Evolutionary conservation across 495 filamentous ascomycete species (phyloP).

Genomic region (Aspergillus coremiiformis): DNA sequence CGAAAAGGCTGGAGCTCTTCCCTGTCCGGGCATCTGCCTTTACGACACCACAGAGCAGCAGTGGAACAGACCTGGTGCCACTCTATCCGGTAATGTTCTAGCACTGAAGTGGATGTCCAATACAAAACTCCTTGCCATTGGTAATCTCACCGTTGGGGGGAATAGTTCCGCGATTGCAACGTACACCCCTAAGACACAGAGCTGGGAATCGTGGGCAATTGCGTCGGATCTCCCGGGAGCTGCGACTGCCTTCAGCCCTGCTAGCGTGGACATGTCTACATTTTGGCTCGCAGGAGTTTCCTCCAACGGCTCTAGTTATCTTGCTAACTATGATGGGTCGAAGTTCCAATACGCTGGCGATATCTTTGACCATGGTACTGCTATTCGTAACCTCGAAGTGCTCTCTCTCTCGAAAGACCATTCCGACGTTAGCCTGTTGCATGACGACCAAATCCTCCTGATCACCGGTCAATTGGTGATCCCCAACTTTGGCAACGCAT

Average conservation of each 20-base stretch:
- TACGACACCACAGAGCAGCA: slow-evolving; percentile 58
- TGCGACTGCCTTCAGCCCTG: slow-evolving; percentile 68
- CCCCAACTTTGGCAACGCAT: slow-evolving; percentile 69
- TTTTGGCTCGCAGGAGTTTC: slow-evolving; percentile 73
- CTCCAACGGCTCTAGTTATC: slow-evolving; percentile 60
- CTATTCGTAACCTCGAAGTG: slow-evolving; percentile 73
- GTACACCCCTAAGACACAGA: slow-evolving; percentile 57
- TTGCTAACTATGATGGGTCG: slow-evolving; percentile 67
- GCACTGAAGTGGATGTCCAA: slow-evolving; percentile 67
- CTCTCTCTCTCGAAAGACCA: slow-evolving; percentile 63
- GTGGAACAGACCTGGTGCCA: slow-evolving; percentile 71
- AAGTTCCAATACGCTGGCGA: slow-evolving; percentile 52
- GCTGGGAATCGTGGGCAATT: slow-evolving; percentile 56
- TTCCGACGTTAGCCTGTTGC: slow-evolving; percentile 52
- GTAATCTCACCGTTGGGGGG: slow-evolving; percentile 61
- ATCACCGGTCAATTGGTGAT: slow-evolving; percentile 73
- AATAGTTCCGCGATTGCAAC: slow-evolving; percentile 60
- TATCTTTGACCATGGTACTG: slow-evolving; percentile 53
- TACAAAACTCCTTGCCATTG: slow-evolving; percentile 64
- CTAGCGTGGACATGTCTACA: slow-evolving; percentile 53
- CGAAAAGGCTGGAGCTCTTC: slow-evolving; percentile 69
- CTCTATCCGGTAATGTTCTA: slow-evolving; percentile 59
- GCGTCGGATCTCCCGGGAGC: slow-evolving; percentile 61
- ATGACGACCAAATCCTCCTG: slow-evolving; percentile 62
- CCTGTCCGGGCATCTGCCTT: slow-evolving; percentile 73